phyloP scores from a whole-genome alignment of 129 eudicot species.

The Dittrichia graveolens region DNA sequence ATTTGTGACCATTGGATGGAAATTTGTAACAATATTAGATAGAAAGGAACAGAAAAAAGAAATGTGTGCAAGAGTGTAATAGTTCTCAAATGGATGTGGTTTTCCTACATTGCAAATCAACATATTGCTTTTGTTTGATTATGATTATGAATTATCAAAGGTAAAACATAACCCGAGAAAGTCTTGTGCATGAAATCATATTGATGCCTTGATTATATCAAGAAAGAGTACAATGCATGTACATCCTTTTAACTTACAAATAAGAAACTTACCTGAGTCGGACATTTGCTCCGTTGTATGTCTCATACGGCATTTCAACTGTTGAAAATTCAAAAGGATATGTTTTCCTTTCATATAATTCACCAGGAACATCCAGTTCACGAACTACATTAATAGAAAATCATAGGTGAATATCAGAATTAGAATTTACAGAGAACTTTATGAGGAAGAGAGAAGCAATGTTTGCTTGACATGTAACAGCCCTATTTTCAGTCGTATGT shows the following conservation, averaged over 20 bases:
- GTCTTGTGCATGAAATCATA: neutral
- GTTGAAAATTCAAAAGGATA: conserved; percentile 90
- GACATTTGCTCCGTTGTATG: conserved; percentile 89
- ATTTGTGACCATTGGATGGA: neutral
- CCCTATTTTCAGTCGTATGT: no score
- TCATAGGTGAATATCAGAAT: conserved; percentile 1
- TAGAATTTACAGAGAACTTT: neutral
- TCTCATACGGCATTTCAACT: conserved; percentile 95
- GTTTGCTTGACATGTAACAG: conserved; percentile 1
- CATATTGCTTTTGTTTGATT: neutral
- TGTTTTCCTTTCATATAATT: conserved; percentile 83
- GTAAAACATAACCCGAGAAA: neutral
- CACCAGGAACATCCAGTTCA: conserved; percentile 98
- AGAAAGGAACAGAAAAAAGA: neutral
- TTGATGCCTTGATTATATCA: conserved; percentile 7
- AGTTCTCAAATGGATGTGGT: neutral
- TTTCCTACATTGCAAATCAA: neutral
- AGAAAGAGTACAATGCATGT: neutral
- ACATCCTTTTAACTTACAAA: neutral
- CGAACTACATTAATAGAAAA: conserved; percentile 61
- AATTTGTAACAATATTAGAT: neutral
- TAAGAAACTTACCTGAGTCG: conserved; percentile 66
- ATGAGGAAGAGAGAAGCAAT: neutral
- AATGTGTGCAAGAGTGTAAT: neutral
- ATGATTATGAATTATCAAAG: neutral